Evolutionary conservation across 805 yeast genomes (phyloP).

Genomic region (Scheffersomyces stipitis): DNA sequence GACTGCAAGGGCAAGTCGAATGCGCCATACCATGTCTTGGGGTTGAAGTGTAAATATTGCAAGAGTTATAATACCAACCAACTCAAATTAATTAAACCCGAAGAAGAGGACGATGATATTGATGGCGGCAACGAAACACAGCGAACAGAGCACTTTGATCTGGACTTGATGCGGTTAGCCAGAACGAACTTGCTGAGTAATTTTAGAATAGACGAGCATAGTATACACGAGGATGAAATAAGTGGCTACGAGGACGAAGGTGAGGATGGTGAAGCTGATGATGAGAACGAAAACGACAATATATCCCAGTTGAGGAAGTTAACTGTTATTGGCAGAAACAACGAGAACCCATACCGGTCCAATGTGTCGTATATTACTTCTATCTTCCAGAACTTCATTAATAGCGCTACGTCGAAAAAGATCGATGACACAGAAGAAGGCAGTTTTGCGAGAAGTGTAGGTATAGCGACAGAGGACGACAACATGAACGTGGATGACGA

Average conservation of each 20-base stretch:
- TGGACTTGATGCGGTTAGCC: conserved; percentile 27
- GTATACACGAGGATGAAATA: conserved; percentile 14
- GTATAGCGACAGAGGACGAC: too few species aligned
- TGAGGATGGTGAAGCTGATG: conserved; percentile 22
- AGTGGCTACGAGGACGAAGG: conserved; percentile 25
- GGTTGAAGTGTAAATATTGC: conserved; percentile 85
- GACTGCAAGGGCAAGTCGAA: conserved; percentile 85
- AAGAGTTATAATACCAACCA: conserved; percentile 85
- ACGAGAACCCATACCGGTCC: conserved; percentile 14
- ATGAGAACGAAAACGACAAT: conserved; percentile 13
- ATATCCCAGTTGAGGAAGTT: conserved; percentile 28
- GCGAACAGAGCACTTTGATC: conserved; percentile 11
- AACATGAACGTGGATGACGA: too few species aligned
- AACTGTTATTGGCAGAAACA: conserved; percentile 7
- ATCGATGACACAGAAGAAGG: too few species aligned
- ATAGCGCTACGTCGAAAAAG: conserved; percentile 18
- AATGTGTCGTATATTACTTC: conserved; percentile 34
- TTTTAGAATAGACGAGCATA: conserved; percentile 36
- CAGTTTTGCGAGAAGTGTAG: too few species aligned
- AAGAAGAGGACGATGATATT: conserved; percentile 37
- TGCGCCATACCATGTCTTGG: conserved; percentile 77
- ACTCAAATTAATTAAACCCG: conserved; percentile 66
- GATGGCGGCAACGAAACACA: conserved; percentile 9
- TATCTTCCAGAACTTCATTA: conserved; percentile 39
- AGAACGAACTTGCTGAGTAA: conserved; percentile 37